A percentile compares a stretch with the other conserved stretches of the same genome.
Evolutionary conservation across 2,329 filamentous ascomycete species (phyloP).

Genomic region (Aspergillus thermomutatus): DNA sequence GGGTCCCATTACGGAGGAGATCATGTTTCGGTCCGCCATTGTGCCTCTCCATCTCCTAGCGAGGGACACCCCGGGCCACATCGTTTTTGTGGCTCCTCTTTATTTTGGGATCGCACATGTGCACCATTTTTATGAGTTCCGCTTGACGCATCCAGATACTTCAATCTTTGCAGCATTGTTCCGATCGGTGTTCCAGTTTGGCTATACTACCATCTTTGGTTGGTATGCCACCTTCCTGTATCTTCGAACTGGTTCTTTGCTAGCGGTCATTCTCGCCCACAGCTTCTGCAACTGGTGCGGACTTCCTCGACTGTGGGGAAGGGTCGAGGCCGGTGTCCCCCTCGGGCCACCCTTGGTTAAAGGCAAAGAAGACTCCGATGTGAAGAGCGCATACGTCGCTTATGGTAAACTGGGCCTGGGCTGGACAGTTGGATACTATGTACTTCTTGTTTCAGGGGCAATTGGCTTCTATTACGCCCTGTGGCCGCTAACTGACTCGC

Average conservation of each 20-base stretch:
- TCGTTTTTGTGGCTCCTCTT: slow-evolving; percentile 78
- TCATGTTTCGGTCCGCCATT: slow-evolving; percentile 85
- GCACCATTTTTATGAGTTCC: slow-evolving; percentile 95
- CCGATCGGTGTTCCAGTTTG: slow-evolving; percentile 77
- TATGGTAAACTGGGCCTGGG: slow-evolving; percentile 37
- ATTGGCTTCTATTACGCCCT: slow-evolving; percentile 67
- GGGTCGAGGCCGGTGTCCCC: slow-evolving; percentile 55
- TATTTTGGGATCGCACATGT: slow-evolving; percentile 92
- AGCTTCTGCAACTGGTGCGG: slow-evolving; percentile 92
- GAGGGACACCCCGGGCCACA: slow-evolving; percentile 52
- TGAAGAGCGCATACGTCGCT: slow-evolving; percentile 20
- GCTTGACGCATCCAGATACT: slow-evolving; percentile 71
- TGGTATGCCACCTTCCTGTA: slow-evolving; percentile 90
- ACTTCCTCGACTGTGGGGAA: slow-evolving; percentile 79
- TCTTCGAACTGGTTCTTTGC: slow-evolving; percentile 76
- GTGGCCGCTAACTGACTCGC: slow-evolving; percentile 65
- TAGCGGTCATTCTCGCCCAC: slow-evolving; percentile 73
- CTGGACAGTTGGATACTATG: slow-evolving; percentile 80
- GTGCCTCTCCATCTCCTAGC: slow-evolving; percentile 78
- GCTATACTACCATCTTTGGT: slow-evolving; percentile 89
- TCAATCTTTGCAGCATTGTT: slow-evolving; percentile 61
- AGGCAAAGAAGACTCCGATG: slow-evolving; percentile 40
- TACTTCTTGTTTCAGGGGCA: slow-evolving; percentile 68
- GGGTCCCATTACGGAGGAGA: slow-evolving; percentile 88
- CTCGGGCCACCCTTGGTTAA: slow-evolving; percentile 33